These are phyloP conservation scores for Heterobasidion annosum DNA, from an alignment of 1,284 basidiomycete species.

Conservation along the genomic window DNA sequence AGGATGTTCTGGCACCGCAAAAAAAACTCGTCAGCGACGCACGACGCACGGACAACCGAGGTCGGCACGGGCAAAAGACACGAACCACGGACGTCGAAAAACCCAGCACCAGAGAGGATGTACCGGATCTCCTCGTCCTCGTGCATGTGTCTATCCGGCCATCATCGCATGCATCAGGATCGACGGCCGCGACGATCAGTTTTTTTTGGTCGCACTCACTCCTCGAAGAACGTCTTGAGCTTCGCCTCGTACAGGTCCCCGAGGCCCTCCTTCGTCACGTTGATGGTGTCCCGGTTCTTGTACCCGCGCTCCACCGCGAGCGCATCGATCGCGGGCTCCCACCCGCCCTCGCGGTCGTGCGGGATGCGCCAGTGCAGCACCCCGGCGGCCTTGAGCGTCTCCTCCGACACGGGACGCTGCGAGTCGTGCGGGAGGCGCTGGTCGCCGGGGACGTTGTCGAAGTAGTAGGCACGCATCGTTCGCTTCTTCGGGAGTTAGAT, in stretches of 20 bases:
- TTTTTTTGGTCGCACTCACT: conserved; percentile 36
- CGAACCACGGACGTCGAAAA: conserved; percentile 77
- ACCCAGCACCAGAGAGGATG: conserved; percentile 74
- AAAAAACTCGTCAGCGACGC: background rate
- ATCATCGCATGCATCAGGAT: background rate
- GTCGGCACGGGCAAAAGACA: background rate
- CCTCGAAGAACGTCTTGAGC: conserved; percentile 73
- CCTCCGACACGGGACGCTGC: conserved; percentile 37
- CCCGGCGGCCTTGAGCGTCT: conserved; percentile 44
- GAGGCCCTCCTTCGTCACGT: conserved; percentile 63
- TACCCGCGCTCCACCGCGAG: conserved; percentile 63
- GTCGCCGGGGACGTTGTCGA: conserved; percentile 68
- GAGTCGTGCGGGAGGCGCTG: conserved; percentile 74
- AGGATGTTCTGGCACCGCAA: conserved; percentile 29
- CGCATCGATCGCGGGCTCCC: conserved; percentile 43
- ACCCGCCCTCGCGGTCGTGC: conserved; percentile 33
- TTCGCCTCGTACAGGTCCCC: conserved; percentile 76
- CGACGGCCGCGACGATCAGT: background rate
- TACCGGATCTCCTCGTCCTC: conserved; percentile 91
- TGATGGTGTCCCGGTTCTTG: conserved; percentile 73
- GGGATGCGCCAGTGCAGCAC: conserved; percentile 59
- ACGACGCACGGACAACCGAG: conserved; percentile 73
- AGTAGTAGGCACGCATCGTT: conserved; percentile 74
- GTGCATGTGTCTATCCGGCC: conserved; percentile 62
- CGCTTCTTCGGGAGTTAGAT: background rate